Base-by-base conservation (phyloP, 257 asterid genomes). In the Marsdenia floribunda region DNA sequence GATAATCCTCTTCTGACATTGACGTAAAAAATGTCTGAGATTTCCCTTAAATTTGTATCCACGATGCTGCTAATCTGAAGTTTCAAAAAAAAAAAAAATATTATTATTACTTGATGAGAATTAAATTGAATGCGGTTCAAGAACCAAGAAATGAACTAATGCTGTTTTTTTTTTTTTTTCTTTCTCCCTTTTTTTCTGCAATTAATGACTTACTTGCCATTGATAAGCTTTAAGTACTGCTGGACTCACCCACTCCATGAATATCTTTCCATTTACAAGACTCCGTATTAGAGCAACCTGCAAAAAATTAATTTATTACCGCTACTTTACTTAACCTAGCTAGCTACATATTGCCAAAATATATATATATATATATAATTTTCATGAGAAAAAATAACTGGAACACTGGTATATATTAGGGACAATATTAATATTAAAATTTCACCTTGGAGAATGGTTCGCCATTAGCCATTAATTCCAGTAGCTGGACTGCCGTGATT, bases 231-330 rank as follows among this genome's bases (percentile, higher is more conserved):
- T 90, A 47, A 93, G 87, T 66, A 93, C 90, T n/a, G 97, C 97
- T 64, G 96, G 96, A 24, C 98, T 86, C 77, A 93, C 98, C 98
- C 97, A 93, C 79, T 93, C 98, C 96, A 90, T 91, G 82, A 91
- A 93, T 80, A 91, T 86, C 89, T 91, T 93, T 76, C 97, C 98
- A 54, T 93, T 86, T 49, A 91, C 87, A 76, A 93, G 89, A 77
- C 98, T 93, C 55, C 88, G 80, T 72, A 93, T 82, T 21, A 93
- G 84, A 53, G 97, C 98, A 65, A 90, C 89, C 98, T 93, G 91
- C 50, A 80, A 57, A 84, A 80, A n/a, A n/a, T n/a, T n/a, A n/a
- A 80, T 59, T 73, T 15, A 42, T 35, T 40, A 53, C 38, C 33
- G 33, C 33, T 40, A 44, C 49, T 40, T n/a, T 47, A 58, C 12